Conservation (phyloP, 192 early-diverging fungal species). For the Coemansia sp. region DNA sequence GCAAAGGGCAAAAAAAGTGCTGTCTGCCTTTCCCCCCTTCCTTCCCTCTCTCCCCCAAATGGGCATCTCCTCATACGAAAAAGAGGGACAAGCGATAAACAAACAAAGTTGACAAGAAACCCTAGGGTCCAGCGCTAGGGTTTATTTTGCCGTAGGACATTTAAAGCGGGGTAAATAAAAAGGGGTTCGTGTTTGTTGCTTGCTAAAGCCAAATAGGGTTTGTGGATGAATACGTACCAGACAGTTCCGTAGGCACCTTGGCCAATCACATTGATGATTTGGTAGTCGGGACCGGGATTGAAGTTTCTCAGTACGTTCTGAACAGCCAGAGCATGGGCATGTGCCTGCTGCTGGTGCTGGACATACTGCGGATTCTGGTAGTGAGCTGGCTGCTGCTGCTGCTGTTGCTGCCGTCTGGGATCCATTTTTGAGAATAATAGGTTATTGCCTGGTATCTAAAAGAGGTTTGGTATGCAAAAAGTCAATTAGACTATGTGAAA, state of each 20-base stretch:
- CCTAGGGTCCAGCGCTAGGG: no score
- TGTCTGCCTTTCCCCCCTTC: no score
- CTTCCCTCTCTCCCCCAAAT: neutral
- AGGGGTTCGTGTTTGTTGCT: no score
- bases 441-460: no score
- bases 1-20: no score
- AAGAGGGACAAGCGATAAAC: neutral
- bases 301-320: slow-evolving; percentile 59
- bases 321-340: slow-evolving; percentile 38
- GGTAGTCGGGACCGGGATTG: slow-evolving; percentile 78
- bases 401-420: slow-evolving; percentile 30
- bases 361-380: slow-evolving; percentile 33
- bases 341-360: slow-evolving; percentile 47
- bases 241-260: slow-evolving; percentile 94
- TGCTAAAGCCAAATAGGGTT: no score
- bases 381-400: slow-evolving; percentile 17
- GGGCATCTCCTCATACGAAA: neutral
- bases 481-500: no score
- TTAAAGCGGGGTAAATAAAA: neutral
- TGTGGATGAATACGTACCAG: slow-evolving; percentile 77
- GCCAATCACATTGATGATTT: slow-evolving; percentile 81
- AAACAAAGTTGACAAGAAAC: no score
- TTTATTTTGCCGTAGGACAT: no score
- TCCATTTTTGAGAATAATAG: no score
- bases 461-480: no score